Evolutionary conservation across 768 basidiomycete species (phyloP), one percentile per base, ranked within the genome.

Genomic region (Xerocomellus amylosporus): DNA sequence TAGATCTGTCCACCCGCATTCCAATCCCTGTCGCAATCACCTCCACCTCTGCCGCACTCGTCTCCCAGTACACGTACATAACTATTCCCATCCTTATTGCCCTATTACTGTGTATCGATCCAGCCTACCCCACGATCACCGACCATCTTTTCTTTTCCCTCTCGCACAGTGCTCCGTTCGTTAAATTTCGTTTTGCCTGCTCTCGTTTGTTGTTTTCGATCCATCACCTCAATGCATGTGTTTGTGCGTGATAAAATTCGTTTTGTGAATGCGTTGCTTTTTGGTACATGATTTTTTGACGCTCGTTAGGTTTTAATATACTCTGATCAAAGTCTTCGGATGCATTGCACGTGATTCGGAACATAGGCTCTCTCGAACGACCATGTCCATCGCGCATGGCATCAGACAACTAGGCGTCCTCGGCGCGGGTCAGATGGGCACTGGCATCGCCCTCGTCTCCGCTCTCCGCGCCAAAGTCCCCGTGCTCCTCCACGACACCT

Each of bases 361-460:
- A 24, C 46, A 36, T 19, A 20, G 12, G 53, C 24, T 52, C 5
- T 34, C 42, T 39, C 19, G 20, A 33, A 40, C 54, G 15, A 58
- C 44, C 55, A 66, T 68, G 66, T 68, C 80, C 48, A 65, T 89
- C 50, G 75, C 79, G 19, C 90, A 92, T 63, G 89, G 87, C 44
- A 84, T 94, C 58, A 83, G 81, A 50, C 82, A 77, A 4, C 73
- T 93, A 0, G 93, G 88, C 22, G 83, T 94, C 58, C 78, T 95
- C 34, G 89, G 90, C 42, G 86, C 88, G 19, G 90, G 90, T 46
- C 89, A 92, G 68, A 91, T 90, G 89, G 95, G 95, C 58, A 84
- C 90, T 0, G 96, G 95, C 2, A 98, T 98, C 44, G 91, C 93
- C 58, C 81, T 88, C 49, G 93, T 96, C 39, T 79, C 93, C 19